Evolutionary conservation across 352 stramenopile genomes (phyloP), one percentile per base, ranked within the genome.

Genomic region (Phytophthora colocasiae): DNA sequence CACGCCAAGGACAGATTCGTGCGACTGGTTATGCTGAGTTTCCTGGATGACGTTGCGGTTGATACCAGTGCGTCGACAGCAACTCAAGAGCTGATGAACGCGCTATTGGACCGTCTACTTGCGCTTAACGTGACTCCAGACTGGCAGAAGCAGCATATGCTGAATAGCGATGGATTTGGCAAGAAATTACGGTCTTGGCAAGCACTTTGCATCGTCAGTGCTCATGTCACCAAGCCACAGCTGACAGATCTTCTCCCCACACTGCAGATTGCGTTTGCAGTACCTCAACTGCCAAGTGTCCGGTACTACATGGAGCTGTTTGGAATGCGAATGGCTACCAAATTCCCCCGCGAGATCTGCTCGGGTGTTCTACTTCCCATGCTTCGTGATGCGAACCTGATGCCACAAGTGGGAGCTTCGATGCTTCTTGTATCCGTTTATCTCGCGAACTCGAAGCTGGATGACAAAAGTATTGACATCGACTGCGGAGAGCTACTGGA

Each of bases 271-370:
- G 70, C 78, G 1, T 90, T 93, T 46, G 68, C 71, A 12, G 69
- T 78, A 2, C 83, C 81, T n/a, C 82, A 94, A 38, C 50, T 96
- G 12, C 77, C 81, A 3, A 74, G 73, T 24, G 81, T 94, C 36
- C 83, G 87, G 0, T 92, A 89, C 61, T 96, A 92, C 73, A 90
- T 93, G 71, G 87, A 96, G 57, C 64, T 94, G 12, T 85, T 94
- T n/a, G 73, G 67, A 14, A 96, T 96, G 83, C 84, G 80, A 6
- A 65, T 94, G 19, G 57, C 76, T 4, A 64, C 78, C 44, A 78
- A 75, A 7, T 92, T 90, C 44, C 84, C 87, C 0, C 24, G 34
- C 1, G 53, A 72, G 2, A 79, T 85, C 8, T 76, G 88, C 40
- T 56, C 66, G 3, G 41, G 40, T 6, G 56, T 85, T 51, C 29